Evolutionary conservation across 164 flowering plant genomes (phyloP), one percentile per base, ranked within the genome.

Genomic region (Vitis rotundifolia): DNA sequence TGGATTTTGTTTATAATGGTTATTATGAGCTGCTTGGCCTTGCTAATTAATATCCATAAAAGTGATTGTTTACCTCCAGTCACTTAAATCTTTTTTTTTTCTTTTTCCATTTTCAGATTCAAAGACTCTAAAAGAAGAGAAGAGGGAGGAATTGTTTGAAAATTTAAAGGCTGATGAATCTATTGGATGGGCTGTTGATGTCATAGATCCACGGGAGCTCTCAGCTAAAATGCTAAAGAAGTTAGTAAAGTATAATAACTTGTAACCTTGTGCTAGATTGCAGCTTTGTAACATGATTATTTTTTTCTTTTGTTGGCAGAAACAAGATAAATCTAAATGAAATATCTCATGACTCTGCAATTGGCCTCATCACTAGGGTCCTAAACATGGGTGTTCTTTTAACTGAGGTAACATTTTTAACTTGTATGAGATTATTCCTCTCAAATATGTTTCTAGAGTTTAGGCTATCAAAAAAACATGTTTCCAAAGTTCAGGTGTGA

Each of bases 341-440:
- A 78, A 95, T 95, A 71, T 95, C 99, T 37, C 99, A 95, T 68
- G 80, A 87, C 52, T 93, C 99, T 74, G 99, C 98, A 22, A 92
- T 86, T 61, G 98, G 98, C 29, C 98, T 95, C 56, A 85, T 95
- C 63, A 65, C 76, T 11, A 84, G 74, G 62, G 94, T 84, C 13
- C 84, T 92, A 60, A 79, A 71, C 72, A 78, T 83, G 79, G 98
- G 99, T 44, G 87, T 92, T 72, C 92, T 95, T 74, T 79, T 95
- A 49, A 90, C 97, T 26, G 97, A 91, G 92, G 98, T 91, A 83
- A 49, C 58, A 29, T 71, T 12, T 61, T 8, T n/a, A 47, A 65
- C 50, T 50, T 22, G 28, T 50, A 47, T 7, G 47, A 68, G 14
- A 37, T 37, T 37, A 37, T 3, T 37, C 44, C 44, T 37, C 44